Conservation (phyloP, 139 green algal species). For the Limnomonas spitsbergensis region DNA sequence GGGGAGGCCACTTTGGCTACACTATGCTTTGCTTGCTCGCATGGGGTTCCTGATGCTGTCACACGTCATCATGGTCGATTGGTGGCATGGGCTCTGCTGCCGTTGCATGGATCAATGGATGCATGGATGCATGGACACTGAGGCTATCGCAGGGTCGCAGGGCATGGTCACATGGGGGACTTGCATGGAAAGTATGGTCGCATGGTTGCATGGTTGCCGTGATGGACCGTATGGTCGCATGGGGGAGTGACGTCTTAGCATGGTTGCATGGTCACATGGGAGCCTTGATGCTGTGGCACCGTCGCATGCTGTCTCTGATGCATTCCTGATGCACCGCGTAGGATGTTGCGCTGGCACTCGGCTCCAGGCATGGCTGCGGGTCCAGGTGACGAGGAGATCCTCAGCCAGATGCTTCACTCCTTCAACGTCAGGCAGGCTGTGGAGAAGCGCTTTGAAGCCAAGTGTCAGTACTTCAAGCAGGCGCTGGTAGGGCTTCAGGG, state of each 20-base stretch:
- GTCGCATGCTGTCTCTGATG: too few relatives aligned
- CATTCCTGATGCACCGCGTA: too few relatives aligned
- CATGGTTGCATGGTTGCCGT: too few relatives aligned
- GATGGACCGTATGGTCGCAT: too few relatives aligned
- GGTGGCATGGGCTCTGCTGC: background rate
- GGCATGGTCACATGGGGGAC: too few relatives aligned
- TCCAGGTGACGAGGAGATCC: background rate
- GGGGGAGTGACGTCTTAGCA: too few relatives aligned
- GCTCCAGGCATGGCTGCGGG: background rate
- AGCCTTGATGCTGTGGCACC: too few relatives aligned
- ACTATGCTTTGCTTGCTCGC: too few relatives aligned
- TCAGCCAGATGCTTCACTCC: background rate
- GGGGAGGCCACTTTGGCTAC: background rate
- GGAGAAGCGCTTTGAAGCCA: background rate
- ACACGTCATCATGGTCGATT: too few relatives aligned
- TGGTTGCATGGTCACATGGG: too few relatives aligned
- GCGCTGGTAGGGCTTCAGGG: background rate
- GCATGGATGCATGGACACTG: background rate
- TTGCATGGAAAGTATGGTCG: too few relatives aligned
- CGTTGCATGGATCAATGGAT: background rate
- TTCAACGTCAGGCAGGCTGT: background rate
- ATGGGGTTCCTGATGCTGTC: too few relatives aligned
- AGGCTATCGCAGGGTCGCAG: background rate
- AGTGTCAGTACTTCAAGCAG: background rate
- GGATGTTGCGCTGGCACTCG: background rate